phyloP scores from a whole-genome alignment of 2,329 filamentous ascomycete species.

The Scolecobasidium constrictum region DNA sequence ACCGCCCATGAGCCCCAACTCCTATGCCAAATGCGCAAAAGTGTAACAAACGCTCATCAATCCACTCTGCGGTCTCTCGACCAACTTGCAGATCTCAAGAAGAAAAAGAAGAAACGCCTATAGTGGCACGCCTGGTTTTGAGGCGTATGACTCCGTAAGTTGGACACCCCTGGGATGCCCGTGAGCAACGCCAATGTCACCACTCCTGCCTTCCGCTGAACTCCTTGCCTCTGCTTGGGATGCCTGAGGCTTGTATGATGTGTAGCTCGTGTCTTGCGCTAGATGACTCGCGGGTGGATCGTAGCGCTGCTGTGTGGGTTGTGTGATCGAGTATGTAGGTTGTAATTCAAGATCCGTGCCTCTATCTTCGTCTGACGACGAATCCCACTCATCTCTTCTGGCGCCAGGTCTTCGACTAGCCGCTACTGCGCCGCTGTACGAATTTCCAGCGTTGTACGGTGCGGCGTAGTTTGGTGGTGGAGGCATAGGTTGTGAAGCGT shows the following conservation, averaged over 20 bases:
- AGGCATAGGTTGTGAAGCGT: conserved; percentile 1
- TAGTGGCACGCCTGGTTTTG: too few species aligned
- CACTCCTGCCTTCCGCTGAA: too few species aligned
- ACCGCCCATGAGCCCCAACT: too few species aligned
- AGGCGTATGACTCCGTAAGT: too few species aligned
- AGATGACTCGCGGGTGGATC: not conserved
- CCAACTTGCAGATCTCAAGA: too few species aligned
- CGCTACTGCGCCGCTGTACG: too few species aligned
- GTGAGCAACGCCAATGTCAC: too few species aligned
- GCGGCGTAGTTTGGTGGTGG: not conserved
- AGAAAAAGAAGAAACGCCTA: too few species aligned
- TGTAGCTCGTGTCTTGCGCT: not conserved
- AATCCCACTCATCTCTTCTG: conserved; percentile 8
- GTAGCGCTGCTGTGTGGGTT: not conserved
- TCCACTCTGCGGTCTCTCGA: too few species aligned
- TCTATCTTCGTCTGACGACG: conserved; percentile 3
- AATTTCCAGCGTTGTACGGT: not conserved
- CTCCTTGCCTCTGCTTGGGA: not conserved
- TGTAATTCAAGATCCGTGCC: conserved; percentile 9
- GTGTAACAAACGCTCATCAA: too few species aligned
- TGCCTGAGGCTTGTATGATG: not conserved
- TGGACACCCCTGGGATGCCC: too few species aligned
- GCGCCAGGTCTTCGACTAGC: not conserved
- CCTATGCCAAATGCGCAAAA: too few species aligned
- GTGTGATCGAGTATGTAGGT: conserved; percentile 3